A percentile compares a stretch with the other conserved stretches of the same genome.
phyloP scores from a whole-genome alignment of 1,284 basidiomycete species.

The Tilletia caries region DNA sequence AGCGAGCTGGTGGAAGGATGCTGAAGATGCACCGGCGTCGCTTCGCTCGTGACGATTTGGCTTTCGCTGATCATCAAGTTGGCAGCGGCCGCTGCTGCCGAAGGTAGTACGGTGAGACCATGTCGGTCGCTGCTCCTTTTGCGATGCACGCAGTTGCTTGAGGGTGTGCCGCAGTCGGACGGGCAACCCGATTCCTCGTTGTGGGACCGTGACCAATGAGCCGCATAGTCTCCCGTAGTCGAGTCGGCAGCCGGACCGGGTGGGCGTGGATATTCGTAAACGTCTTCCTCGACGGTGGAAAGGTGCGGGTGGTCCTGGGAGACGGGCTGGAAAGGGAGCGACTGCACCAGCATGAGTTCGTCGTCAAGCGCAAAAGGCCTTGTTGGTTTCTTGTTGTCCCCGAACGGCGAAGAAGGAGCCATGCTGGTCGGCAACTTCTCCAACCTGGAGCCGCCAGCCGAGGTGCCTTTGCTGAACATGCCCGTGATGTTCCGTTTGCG shows the following conservation, averaged over 20 bases:
- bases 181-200: neutral
- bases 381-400: neutral
- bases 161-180: neutral
- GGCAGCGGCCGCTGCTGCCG: neutral
- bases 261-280: no score
- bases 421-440: neutral
- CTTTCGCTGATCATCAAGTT: slow-evolving; percentile 24
- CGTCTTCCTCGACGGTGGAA: no score
- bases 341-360: neutral
- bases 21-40: slow-evolving; percentile 34
- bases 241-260: no score
- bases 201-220: neutral
- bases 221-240: no score
- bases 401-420: neutral
- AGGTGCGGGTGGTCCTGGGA: no score
- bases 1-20: no score
- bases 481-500: neutral
- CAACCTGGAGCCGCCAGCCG: neutral
- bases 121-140: neutral
- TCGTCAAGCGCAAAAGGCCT: neutral
- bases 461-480: neutral
- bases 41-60: slow-evolving; percentile 20
- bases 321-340: neutral
- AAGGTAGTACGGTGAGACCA: neutral
- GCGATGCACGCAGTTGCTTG: neutral